Base-by-base conservation (phyloP, 2,329 filamentous ascomycete species). In the Epichloe uncinata region DNA sequence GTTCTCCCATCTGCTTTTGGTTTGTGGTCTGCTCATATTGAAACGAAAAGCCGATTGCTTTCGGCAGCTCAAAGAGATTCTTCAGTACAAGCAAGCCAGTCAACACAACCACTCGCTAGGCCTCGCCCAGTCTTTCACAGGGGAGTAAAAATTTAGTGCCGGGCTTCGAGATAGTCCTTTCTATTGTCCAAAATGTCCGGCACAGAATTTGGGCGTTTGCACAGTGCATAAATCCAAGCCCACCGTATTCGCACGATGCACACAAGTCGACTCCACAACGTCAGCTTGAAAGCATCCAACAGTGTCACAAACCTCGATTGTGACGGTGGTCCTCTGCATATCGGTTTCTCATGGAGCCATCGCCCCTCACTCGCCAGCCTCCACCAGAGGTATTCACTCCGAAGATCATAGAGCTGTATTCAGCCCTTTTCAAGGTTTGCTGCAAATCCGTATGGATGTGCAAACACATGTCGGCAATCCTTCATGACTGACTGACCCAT, bases 321-420 rank as follows among this genome's bases (percentile, higher is more conserved):
- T 37, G 50, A 48, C 36, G 46, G 42, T 40, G 46, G 38, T 53
- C 36, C 35, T 53, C 16, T 37, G 15, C 12, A 43, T 20, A 47
- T 44, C 26, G 45, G 48, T n/a, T 49, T 37, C 45, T 51, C 56
- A 94, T 94, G 87, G 87, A 95, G 73, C 78, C 82, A 60, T 97
- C 91, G 64, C 93, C 93, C 56, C 79, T 98, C 64, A 95, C 90
- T 51, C 89, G 94, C 69, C 89, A 96, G 75, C 81, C 81, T 68
- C 81, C 88, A 61, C 93, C 91, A 49, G 85, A 94, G 66, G 80
- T 84, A 40, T 96, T 98, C 65, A 85, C 94, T 69, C 91, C 87
- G 49, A 98, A 98, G 72, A 87, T 98, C 57, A 85, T 95, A 53
- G 78, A 85, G 66, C 80, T 97, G 47, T 98, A 98, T 69, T 81